Conservation (phyloP, 352 stramenopile species). For the Phytophthora ohioensis region DNA sequence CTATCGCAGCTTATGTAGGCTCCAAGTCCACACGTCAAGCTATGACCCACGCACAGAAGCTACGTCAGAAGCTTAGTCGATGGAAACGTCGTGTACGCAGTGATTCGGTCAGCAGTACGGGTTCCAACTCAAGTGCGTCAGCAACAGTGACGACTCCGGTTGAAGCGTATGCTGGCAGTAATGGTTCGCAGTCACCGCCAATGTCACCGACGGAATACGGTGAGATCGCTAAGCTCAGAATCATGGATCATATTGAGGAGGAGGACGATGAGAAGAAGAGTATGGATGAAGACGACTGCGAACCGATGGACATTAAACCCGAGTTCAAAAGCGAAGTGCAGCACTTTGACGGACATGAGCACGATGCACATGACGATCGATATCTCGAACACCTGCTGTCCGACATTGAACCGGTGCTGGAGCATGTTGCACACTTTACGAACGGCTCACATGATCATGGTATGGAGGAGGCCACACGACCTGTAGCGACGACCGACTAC, state of each 20-base stretch:
- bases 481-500: slow-evolving; percentile 34
- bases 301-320: slow-evolving; percentile 33
- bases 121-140: slow-evolving; percentile 37
- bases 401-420: slow-evolving; percentile 61
- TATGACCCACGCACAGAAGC: slow-evolving; percentile 77
- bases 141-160: slow-evolving; percentile 25
- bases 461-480: slow-evolving; percentile 18
- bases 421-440: slow-evolving; percentile 61
- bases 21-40: slow-evolving; percentile 73
- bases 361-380: slow-evolving; percentile 41
- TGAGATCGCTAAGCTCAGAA: slow-evolving; percentile 37
- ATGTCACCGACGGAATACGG: slow-evolving; percentile 39
- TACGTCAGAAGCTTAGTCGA: slow-evolving; percentile 69
- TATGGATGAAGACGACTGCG: slow-evolving; percentile 25
- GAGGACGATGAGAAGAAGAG: slow-evolving; percentile 34
- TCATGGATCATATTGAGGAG: slow-evolving; percentile 39
- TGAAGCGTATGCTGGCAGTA: slow-evolving; percentile 12
- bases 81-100: slow-evolving; percentile 62
- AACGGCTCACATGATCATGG: slow-evolving; percentile 24
- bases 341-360: slow-evolving; percentile 20
- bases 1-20: slow-evolving; percentile 66
- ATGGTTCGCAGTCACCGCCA: slow-evolving; percentile 31
- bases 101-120: slow-evolving; percentile 32
- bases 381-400: slow-evolving; percentile 59
- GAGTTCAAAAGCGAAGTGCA: slow-evolving; percentile 25